Base-by-base conservation (phyloP, 352 stramenopile genomes). In the Elongisporangium anandrum region DNA sequence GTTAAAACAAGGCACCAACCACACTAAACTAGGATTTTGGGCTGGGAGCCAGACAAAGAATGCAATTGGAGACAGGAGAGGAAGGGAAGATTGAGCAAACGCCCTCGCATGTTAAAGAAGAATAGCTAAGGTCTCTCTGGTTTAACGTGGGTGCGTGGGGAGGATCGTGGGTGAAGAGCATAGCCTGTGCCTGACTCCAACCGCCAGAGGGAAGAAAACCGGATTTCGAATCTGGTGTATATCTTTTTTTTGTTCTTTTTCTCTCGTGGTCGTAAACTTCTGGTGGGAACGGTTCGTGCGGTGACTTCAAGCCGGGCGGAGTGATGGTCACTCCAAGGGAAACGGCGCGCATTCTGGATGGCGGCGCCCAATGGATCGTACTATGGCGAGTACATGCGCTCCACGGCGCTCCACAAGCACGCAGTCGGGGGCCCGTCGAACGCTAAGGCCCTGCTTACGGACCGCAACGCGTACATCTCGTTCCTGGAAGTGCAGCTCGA, bases 401-500 rank as follows among this genome's bases (percentile, higher is more conserved):
- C 69, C 54, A 91, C 73, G 23, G 83, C 83, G 38, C 64, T 89
- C 64, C 72, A 84, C 50, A 90, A 91, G 58, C 79, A 90, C 60
- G 79, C 26, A 60, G 62, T 52, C 1, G 8, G 16, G 9, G 24
- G 2, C 38, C 54, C 69, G 12, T 66, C 69, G 54, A 80, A 79
- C 56, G 63, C 82, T 4, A 87, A 91, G 67, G 79, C 90, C 53
- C 68, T 96, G 38, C 66, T 96, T 41, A 96, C 85, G 2, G 87
- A 96, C 66, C 81, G 87, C 34, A 81, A 71, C 50, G 87, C 87
- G 45, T 96, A 96, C 73, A 88, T 94, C 26, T 93, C 82, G 7
- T 96, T 93, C 68, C 78, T 96, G 2, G 87, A 96, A 61, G 82
- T 92, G 60, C 87, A 96, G 66, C 68, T 96, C 41, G 87, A 96